A percentile compares a stretch with the other conserved stretches of the same genome.
Evolutionary conservation across 805 yeast species (phyloP).

Genomic region (Debaryomyces hansenii): DNA sequence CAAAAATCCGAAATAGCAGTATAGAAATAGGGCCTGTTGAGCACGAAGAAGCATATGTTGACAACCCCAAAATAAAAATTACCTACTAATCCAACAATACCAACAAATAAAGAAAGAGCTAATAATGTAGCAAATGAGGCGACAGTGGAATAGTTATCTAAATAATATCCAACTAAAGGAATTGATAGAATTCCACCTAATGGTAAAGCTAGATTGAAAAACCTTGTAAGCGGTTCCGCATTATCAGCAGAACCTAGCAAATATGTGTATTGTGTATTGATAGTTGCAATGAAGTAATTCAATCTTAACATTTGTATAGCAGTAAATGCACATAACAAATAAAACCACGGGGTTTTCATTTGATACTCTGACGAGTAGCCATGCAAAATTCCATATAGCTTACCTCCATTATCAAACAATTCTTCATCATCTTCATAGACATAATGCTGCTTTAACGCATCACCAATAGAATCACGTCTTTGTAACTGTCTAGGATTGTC

Average conservation of each 20-base stretch:
- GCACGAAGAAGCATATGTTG: constrained; percentile 49
- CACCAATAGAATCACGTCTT: constrained; percentile 56
- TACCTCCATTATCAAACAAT: constrained; percentile 37
- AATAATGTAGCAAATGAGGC: constrained; percentile 42
- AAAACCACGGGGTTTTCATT: constrained; percentile 53
- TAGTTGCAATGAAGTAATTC: constrained; percentile 60
- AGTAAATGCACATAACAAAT: constrained; percentile 49
- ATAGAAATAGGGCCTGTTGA: constrained; percentile 58
- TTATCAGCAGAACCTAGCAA: constrained; percentile 37
- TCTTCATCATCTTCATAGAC: constrained; percentile 49
- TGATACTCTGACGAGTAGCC: constrained; percentile 51
- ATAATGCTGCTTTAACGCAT: constrained; percentile 54
- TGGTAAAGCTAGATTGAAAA: constrained; percentile 56
- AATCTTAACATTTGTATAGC: constrained; percentile 57
- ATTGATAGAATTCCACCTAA: constrained; percentile 55
- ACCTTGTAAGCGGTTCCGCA: constrained; percentile 44
- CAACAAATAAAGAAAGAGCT: constrained; percentile 43
- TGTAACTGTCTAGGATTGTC: constrained; percentile 28
- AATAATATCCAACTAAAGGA: constrained; percentile 53
- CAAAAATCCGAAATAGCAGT: constrained; percentile 58
- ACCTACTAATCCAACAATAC: constrained; percentile 48
- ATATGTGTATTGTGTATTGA: constrained; percentile 53
- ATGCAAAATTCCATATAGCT: constrained; percentile 55
- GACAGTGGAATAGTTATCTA: constrained; percentile 50
- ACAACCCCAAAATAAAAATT: constrained; percentile 42